Conservation (phyloP, 2,329 filamentous ascomycete species). For the Orbilia quercus region DNA sequence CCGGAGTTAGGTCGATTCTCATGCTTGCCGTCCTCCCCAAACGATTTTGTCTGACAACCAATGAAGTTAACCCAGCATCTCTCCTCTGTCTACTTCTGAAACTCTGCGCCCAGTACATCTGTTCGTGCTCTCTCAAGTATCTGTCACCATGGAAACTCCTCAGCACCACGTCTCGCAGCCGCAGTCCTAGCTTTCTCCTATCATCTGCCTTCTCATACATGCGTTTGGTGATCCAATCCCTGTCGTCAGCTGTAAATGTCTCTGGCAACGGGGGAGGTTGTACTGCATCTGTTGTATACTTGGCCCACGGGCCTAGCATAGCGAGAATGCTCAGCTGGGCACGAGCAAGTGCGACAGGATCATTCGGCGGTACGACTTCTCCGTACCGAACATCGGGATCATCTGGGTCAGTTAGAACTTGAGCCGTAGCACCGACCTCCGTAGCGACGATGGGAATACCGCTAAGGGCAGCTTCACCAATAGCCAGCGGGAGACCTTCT, state of each 20-base stretch:
- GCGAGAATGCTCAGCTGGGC: slow-evolving; percentile 73
- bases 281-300: slow-evolving; percentile 69
- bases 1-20: slow-evolving; percentile 30
- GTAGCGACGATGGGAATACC: slow-evolving; percentile 70
- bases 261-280: slow-evolving; percentile 65
- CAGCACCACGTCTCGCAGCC: slow-evolving; percentile 70
- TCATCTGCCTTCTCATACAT: slow-evolving; percentile 72
- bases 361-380: slow-evolving; percentile 74
- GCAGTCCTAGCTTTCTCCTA: slow-evolving; percentile 70
- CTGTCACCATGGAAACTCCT: slow-evolving; percentile 71
- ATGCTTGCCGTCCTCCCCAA: slow-evolving; percentile 51
- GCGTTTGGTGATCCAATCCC: slow-evolving; percentile 68
- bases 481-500: slow-evolving; percentile 69
- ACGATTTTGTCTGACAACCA: slow-evolving; percentile 38
- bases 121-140: slow-evolving; percentile 72
- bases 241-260: slow-evolving; percentile 67
- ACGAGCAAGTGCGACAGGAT: slow-evolving; percentile 70
- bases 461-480: slow-evolving; percentile 70
- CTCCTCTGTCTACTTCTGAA: slow-evolving; percentile 40
- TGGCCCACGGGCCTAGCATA: slow-evolving; percentile 72
- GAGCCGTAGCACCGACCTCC: slow-evolving; percentile 69
- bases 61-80: slow-evolving; percentile 37
- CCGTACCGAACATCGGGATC: slow-evolving; percentile 68
- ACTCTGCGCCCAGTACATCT: slow-evolving; percentile 68
- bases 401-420: slow-evolving; percentile 69